Evolutionary conservation across 1,139 yeast species (phyloP).

Genomic region (Hemisphaericaspora subhashii): DNA sequence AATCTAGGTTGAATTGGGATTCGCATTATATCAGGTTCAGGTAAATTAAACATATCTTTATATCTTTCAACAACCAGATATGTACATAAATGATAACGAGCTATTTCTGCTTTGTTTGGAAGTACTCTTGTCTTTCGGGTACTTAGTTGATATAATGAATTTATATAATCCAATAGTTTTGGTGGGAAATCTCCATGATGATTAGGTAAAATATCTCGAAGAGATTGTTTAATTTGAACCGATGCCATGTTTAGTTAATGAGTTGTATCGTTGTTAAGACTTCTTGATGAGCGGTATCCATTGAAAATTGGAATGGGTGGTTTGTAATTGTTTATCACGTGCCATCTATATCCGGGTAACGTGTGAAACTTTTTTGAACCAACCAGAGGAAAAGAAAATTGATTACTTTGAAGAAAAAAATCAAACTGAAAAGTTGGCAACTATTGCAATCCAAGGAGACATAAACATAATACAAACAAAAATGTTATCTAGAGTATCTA

Average conservation of each 20-base stretch:
- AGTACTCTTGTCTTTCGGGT: conserved; percentile 49
- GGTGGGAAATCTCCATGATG: conserved; percentile 49
- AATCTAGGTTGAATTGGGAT: conserved; percentile 60
- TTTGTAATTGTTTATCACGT: not conserved
- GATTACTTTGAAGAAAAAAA: conserved; percentile 1
- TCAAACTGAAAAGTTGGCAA: not conserved
- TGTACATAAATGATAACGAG: conserved; percentile 67
- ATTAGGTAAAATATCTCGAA: conserved; percentile 52
- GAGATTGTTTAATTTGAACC: conserved; percentile 31
- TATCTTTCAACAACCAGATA: conserved; percentile 56
- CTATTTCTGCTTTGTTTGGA: conserved; percentile 54
- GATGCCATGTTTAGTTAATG: too few species aligned
- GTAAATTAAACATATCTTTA: conserved; percentile 40
- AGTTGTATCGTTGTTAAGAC: too few species aligned
- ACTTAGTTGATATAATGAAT: conserved; percentile 52
- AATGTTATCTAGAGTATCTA: conserved; percentile 25
- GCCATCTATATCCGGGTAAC: conserved; percentile 6
- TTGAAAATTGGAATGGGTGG: too few species aligned
- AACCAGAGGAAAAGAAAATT: conserved; percentile 16
- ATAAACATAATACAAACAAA: not conserved
- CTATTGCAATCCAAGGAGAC: not conserved
- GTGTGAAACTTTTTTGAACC: conserved; percentile 8
- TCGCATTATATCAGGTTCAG: conserved; percentile 46
- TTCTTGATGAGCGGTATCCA: too few species aligned
- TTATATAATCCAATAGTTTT: conserved; percentile 48